Evolutionary conservation across 2,329 filamentous ascomycete species (phyloP).

Genomic region (Hypomyces rosellus): DNA sequence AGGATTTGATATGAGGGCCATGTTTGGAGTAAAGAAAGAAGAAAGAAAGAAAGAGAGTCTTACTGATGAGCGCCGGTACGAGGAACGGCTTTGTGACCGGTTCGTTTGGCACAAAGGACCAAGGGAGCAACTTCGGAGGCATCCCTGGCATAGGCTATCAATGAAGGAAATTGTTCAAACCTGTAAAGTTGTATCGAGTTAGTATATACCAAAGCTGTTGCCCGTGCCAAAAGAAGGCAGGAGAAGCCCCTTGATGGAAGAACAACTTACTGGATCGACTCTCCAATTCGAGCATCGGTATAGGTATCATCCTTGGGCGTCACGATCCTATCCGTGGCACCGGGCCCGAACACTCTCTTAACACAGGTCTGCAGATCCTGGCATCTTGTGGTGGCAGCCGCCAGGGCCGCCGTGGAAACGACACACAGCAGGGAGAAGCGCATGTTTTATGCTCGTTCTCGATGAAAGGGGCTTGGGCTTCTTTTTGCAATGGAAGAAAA

Average conservation of each 20-base stretch:
- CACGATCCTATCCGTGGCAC: slow-evolving; percentile 1
- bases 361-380: slow-evolving; percentile 1
- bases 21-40: neutral
- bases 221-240: too few relatives aligned
- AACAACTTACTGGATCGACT: slow-evolving; percentile 8
- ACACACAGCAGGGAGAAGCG: neutral
- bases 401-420: neutral
- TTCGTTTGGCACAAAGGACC: slow-evolving; percentile 9
- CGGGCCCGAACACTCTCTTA: neutral
- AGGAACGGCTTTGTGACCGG: slow-evolving; percentile 12
- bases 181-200: neutral
- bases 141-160: slow-evolving; percentile 11
- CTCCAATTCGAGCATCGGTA: slow-evolving; percentile 10
- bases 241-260: neutral
- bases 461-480: neutral
- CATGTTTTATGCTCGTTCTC: neutral
- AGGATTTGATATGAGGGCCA: neutral
- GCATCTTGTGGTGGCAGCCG: neutral
- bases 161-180: slow-evolving; percentile 5
- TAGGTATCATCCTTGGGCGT: slow-evolving; percentile 1
- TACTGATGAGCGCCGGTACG: slow-evolving; percentile 13
- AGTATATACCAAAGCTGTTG: too few relatives aligned
- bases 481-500: neutral
- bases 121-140: slow-evolving; percentile 10
- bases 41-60: neutral